These are phyloP conservation scores for Wickerhamiella kazuoi DNA, from an alignment of 805 yeast species.

Conservation along the genomic window DNA sequence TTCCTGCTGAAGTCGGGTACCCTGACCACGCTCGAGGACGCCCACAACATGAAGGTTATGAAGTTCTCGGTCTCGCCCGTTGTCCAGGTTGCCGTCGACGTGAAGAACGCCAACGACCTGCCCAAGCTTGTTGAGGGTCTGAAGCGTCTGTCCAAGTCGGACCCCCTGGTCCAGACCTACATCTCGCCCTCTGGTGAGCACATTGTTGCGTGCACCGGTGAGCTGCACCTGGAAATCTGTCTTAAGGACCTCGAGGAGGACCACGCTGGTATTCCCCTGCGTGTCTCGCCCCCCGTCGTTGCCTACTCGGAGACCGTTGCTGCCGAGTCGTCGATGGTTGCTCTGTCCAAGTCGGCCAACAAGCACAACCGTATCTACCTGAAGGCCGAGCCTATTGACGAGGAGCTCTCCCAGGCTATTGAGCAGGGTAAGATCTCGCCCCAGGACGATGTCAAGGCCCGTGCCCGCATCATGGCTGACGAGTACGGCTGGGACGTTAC, in stretches of 20 bases:
- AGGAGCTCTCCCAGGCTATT: slow-evolving; percentile 82
- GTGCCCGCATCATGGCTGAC: slow-evolving; percentile 98
- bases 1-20: slow-evolving; percentile 99
- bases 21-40: slow-evolving; percentile 84
- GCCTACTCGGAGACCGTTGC: slow-evolving; percentile 97
- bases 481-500: slow-evolving; percentile 99
- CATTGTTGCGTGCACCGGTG: slow-evolving; percentile 99
- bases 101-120: slow-evolving; percentile 97
- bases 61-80: slow-evolving; percentile 99
- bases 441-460: slow-evolving; percentile 95
- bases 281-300: slow-evolving; percentile 94
- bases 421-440: slow-evolving; percentile 85
- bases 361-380: slow-evolving; percentile 99
- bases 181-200: slow-evolving; percentile 97
- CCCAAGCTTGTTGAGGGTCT: slow-evolving; percentile 99
- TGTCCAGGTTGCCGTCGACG: slow-evolving; percentile 99
- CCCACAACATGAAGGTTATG: slow-evolving; percentile 99
- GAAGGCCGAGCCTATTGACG: slow-evolving; percentile 90
- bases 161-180: slow-evolving; percentile 86
- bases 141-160: slow-evolving; percentile 98
- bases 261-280: slow-evolving; percentile 98
- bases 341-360: slow-evolving; percentile 98
- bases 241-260: slow-evolving; percentile 88
- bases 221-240: slow-evolving; percentile 97
- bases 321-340: slow-evolving; percentile 83